phyloP scores from a whole-genome alignment of 257 asterid genomes.

The Petunia secreta region DNA sequence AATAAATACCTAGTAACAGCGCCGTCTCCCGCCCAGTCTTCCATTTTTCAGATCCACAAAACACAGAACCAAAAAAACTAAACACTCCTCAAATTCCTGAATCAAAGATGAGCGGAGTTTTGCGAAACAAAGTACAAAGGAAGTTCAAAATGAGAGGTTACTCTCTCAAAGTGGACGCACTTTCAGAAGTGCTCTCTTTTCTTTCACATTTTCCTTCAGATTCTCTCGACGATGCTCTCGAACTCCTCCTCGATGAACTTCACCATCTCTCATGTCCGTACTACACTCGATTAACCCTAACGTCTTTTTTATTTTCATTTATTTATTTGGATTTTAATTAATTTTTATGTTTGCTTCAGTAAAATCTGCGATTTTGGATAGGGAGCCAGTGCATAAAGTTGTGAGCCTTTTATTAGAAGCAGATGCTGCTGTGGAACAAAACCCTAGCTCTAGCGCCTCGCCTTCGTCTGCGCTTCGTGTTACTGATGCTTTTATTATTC shows the following conservation, averaged over 20 bases:
- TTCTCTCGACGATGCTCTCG: slow-evolving; percentile 68
- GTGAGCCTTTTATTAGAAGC: slow-evolving; percentile 60
- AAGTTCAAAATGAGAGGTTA: slow-evolving; percentile 93
- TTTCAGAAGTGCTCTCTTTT: slow-evolving; percentile 68
- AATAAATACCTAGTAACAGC: no score
- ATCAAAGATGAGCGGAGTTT: slow-evolving; percentile 46
- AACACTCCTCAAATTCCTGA: background rate
- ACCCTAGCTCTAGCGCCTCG: slow-evolving; percentile 48
- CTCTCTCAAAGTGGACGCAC: slow-evolving; percentile 78
- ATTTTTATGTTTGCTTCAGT: slow-evolving; percentile 40
- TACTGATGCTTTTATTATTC: slow-evolving; percentile 74
- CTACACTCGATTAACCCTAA: slow-evolving; percentile 5
- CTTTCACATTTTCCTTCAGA: slow-evolving; percentile 57
- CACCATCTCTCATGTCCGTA: slow-evolving; percentile 53
- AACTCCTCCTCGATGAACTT: slow-evolving; percentile 80
- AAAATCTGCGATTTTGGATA: slow-evolving; percentile 88
- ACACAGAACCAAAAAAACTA: no score
- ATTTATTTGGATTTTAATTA: background rate
- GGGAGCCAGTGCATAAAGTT: slow-evolving; percentile 66
- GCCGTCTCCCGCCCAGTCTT: no score
- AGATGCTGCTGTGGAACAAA: slow-evolving; percentile 63
- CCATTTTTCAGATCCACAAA: no score
- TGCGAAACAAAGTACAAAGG: slow-evolving; percentile 79
- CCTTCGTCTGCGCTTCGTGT: slow-evolving; percentile 65
- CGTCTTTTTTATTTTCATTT: background rate